phyloP scores from a whole-genome alignment of 169 alveolate species.

The Babesia ovata region DNA sequence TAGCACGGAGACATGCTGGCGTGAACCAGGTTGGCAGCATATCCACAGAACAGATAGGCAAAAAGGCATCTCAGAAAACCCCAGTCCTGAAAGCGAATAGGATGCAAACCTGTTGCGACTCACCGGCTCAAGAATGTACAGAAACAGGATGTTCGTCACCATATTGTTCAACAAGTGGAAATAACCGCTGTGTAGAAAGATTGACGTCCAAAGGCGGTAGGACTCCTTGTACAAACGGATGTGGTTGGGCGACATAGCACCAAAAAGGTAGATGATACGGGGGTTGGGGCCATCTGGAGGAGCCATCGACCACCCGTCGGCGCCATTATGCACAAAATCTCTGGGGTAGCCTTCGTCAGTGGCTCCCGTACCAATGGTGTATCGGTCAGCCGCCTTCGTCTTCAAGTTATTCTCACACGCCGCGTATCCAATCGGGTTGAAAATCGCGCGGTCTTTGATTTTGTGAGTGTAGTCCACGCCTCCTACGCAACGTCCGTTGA shows the following conservation, averaged over 20 bases:
- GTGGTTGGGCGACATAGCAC: constrained; percentile 75
- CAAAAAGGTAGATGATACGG: constrained; percentile 64
- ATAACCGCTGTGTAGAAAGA: constrained; percentile 84
- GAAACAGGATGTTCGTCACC: constrained; percentile 76
- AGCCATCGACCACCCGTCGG: constrained; percentile 20
- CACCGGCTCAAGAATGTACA: constrained; percentile 86
- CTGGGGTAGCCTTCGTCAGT: constrained; percentile 80
- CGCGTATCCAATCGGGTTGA: constrained; percentile 76
- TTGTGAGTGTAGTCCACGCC: constrained; percentile 66
- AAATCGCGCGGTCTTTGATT: constrained; percentile 24
- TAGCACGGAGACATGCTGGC: constrained; percentile 85
- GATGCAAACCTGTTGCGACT: not conserved
- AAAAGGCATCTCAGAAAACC: constrained; percentile 82
- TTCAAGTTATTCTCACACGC: constrained; percentile 80
- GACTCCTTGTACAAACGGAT: constrained; percentile 81
- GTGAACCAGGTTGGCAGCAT: constrained; percentile 79
- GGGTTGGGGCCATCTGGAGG: constrained; percentile 70
- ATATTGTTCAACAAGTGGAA: constrained; percentile 79
- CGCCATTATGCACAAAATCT: not conserved
- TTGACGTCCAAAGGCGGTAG: constrained; percentile 81
- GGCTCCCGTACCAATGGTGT: constrained; percentile 68
- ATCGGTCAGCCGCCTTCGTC: constrained; percentile 64
- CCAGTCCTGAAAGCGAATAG: constrained; percentile 76
- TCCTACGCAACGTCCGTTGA: constrained; percentile 80
- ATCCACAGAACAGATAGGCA: constrained; percentile 74